These are phyloP conservation scores for Alternaria sp. DNA, from an alignment of 2,329 filamentous ascomycete genomes.

Conservation along the genomic window DNA sequence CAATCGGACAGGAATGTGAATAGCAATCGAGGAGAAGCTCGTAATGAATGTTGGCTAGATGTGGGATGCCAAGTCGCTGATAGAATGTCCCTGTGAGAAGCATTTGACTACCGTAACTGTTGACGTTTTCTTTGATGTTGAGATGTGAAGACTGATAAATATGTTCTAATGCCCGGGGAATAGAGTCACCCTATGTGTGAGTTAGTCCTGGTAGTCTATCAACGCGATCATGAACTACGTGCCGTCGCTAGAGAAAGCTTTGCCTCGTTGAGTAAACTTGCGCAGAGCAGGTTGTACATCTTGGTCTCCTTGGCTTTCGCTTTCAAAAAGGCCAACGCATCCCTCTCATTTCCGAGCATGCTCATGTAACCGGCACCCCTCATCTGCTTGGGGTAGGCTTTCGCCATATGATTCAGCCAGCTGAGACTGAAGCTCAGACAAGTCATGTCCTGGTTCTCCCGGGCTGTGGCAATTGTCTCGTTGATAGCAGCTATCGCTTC, in stretches of 20 bases:
- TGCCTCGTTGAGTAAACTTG: constrained; percentile 83
- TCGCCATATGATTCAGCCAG: constrained; percentile 95
- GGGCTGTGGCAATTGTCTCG: constrained; percentile 91
- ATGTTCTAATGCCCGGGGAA: constrained; percentile 72
- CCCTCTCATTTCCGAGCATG: constrained; percentile 78
- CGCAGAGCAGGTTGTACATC: constrained; percentile 85
- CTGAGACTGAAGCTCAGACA: constrained; percentile 95
- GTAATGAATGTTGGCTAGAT: constrained; percentile 66
- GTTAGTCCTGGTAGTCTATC: background rate
- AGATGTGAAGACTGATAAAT: constrained; percentile 84
- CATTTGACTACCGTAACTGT: constrained; percentile 75
- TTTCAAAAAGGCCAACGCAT: constrained; percentile 83
- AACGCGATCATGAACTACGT: constrained; percentile 44
- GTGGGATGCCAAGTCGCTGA: constrained; percentile 71
- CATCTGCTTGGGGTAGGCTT: constrained; percentile 79
- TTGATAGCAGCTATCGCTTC: constrained; percentile 95
- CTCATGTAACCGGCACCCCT: constrained; percentile 72
- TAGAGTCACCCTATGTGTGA: constrained; percentile 59
- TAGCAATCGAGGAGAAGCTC: constrained; percentile 81
- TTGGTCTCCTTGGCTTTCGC: constrained; percentile 84
- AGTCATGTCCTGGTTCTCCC: constrained; percentile 89
- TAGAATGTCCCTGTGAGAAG: constrained; percentile 76
- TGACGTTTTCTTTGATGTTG: constrained; percentile 77
- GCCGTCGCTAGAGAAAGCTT: constrained; percentile 79
- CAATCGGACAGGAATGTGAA: constrained; percentile 66